Conservation (phyloP, 1,284 basidiomycete species). For the Malassezia brasiliensis region DNA sequence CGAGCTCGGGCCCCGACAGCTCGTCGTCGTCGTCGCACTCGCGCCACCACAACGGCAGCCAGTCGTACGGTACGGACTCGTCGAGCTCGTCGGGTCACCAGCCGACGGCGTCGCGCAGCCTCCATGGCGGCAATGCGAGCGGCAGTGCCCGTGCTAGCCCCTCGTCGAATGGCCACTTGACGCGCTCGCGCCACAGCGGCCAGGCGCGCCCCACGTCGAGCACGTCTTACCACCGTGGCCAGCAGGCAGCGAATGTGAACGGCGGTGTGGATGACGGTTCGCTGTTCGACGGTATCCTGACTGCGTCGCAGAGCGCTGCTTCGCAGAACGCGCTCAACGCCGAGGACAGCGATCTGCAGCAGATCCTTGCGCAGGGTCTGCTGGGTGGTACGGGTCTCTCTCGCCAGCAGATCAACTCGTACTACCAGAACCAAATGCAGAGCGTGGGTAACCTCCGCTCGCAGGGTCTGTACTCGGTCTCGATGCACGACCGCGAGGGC, state of each 20-base stretch:
- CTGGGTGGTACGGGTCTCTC: conserved; percentile 15
- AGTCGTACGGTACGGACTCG: not conserved
- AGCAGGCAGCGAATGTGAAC: not conserved
- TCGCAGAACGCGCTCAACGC: not conserved
- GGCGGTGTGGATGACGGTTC: not conserved
- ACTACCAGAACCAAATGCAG: conserved; percentile 1
- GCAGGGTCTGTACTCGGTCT: conserved; percentile 5
- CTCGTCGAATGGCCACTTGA: not conserved
- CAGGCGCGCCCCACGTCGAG: not conserved
- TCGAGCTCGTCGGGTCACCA: not conserved
- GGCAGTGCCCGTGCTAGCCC: not conserved
- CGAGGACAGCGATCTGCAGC: not conserved
- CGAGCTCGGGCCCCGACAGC: not conserved
- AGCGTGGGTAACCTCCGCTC: not conserved
- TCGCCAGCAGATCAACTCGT: conserved; percentile 11
- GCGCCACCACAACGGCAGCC: not conserved
- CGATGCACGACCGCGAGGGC: conserved; percentile 6
- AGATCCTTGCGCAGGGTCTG: conserved; percentile 12
- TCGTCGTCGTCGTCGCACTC: not conserved
- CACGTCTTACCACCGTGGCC: not conserved
- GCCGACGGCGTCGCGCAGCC: not conserved
- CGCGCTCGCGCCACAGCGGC: not conserved
- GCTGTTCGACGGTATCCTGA: not conserved
- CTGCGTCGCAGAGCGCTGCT: not conserved
- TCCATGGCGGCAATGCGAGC: not conserved